Base-by-base conservation (phyloP, 352 stramenopile genomes). In the Pythium aquatile region DNA sequence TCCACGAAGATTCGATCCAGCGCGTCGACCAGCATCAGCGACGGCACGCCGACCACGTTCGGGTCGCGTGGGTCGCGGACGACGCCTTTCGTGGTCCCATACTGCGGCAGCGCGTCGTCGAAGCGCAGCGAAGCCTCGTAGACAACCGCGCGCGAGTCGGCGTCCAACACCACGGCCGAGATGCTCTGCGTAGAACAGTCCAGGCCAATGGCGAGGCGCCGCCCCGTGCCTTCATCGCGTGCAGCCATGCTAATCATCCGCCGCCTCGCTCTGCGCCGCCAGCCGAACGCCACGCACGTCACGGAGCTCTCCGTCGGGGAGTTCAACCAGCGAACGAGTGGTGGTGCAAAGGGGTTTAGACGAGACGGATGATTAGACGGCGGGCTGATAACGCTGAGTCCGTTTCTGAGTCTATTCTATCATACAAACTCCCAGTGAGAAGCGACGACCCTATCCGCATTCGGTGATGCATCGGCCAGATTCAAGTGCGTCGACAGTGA, bases 121-220 rank as follows among this genome's bases (percentile, higher is more conserved):
- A 94, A 94, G 64, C 84, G 78, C 53, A 94, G 77, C n/a, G 76
- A 74, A 65, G 63, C 73, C 55, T 88, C 80, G 54, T 78, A 65
- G 14, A 89, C 71, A 29, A 92, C 72, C 0, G 66, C 49, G 1
- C 77, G 74, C 6, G 53, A 29, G 11, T 44, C 54, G 24, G 44
- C 37, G 35, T 87, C 68, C 26, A 87, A 71, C 28, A 94, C 71
- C 11, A 94, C 77, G 1, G 85, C 79, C 5, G 77, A 88, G 68
- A 94, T 89, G 73, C 82, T 94, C 75, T 96, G 87, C 58, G 87
- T 94, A 48, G 83, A 94, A 71, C 87, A 92, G 65, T 96, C 87
- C 13, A 96, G 57, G 1, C 85, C 84, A 20, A 94, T 51, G 44
- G 29, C n/a, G n/a, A 51, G 44, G n/a, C 44, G 44, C 4, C 20